phyloP scores from a whole-genome alignment of 768 basidiomycete species.

The Boletus rufocinnamomeus region DNA sequence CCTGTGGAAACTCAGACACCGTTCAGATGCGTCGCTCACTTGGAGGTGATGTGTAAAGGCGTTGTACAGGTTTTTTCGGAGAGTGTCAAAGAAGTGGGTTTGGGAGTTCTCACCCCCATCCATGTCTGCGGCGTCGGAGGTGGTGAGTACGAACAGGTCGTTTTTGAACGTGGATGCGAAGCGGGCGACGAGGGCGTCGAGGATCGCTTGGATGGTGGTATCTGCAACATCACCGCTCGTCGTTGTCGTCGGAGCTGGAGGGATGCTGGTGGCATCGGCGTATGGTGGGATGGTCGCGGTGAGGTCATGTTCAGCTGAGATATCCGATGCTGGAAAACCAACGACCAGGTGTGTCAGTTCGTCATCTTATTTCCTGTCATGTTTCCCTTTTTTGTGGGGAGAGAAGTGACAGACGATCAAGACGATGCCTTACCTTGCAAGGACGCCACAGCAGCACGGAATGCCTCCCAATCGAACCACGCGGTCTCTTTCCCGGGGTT shows the following conservation, averaged over 20 bases:
- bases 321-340: not conserved
- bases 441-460: not conserved
- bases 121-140: too few species aligned
- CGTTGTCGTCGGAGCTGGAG: not conserved
- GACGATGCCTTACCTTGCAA: not conserved
- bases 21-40: not conserved
- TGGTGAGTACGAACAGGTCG: not conserved
- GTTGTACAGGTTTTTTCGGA: slow-evolving; percentile 1
- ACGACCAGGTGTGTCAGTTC: not conserved
- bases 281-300: not conserved
- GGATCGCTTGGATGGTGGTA: slow-evolving; percentile 1
- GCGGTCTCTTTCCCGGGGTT: not conserved
- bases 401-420: not conserved
- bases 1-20: slow-evolving; percentile 1
- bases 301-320: slow-evolving; percentile 1
- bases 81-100: slow-evolving; percentile 7
- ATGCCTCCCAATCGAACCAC: slow-evolving; percentile 5
- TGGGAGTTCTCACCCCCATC: not conserved
- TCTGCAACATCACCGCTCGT: not conserved
- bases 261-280: not conserved
- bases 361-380: not conserved
- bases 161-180: not conserved
- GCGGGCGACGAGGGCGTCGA: slow-evolving; percentile 6
- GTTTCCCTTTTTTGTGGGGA: not conserved
- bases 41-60: slow-evolving; percentile 8